Evolutionary conservation across 2,329 filamentous ascomycete species (phyloP), one percentile per base, ranked within the genome.

Genomic region (Alternaria arbusti): DNA sequence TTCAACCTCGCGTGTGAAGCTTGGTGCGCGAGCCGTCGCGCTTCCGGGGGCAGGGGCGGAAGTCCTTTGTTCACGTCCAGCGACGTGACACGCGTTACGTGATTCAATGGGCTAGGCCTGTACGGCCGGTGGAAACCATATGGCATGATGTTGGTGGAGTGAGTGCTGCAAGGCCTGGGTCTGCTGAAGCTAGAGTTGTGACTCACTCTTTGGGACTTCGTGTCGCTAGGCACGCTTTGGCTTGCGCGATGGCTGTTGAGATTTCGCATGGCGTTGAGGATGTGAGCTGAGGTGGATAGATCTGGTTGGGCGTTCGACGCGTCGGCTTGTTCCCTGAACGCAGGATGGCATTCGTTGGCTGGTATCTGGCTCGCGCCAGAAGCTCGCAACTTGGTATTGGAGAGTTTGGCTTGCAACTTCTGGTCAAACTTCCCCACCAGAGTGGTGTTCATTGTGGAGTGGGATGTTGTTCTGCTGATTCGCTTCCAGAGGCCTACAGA

Each of bases 1-100:
- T 23, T 52, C 7, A 36, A 32, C 50, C 11, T 28, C 23, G 22
- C 23, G n/a, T 25, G 25, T 17, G 52, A 54, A 17, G 32, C 36
- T 3, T 44, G 32, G 15, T 57, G 23, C 30, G 49, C 49, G 9
- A 52, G 49, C 28, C 28, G 49, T 13, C 49, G 49, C 23, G 49
- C 55, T 56, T 51, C 28, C 15, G 47, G 36, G n/a, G 65, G 65
- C 20, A 67, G 40, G 3, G 65, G 62, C 20, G 62, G 65, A 25
- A 67, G 36, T 22, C 25, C 46, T 45, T 67, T 67, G 36, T 65
- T 65, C 17, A 63, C 54, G 7, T 61, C 56, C 3, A 61, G n/a
- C 15, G 47, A 30, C 5, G 28, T 23, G 10, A 44, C 22, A 30
- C 49, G 32, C 10, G 40, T 59, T 11, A 59, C 40, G 17, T 52